Evolutionary conservation across 441 rosid genomes (phyloP), one percentile per base, ranked within the genome.

Genomic region (Aleurites moluccanus): DNA sequence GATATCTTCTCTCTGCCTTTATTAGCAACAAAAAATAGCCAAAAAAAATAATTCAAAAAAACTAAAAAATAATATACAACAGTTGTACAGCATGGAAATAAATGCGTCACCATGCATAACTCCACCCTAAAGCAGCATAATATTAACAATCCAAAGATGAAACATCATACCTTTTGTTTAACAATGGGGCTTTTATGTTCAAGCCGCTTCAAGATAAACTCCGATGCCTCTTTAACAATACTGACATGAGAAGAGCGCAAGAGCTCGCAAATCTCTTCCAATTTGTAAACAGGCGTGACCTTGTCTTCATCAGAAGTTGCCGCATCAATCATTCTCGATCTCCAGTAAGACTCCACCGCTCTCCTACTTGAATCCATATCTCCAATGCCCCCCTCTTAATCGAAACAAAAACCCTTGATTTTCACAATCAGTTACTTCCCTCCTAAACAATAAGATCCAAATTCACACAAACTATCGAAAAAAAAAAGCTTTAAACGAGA

Each of bases 281-380:
- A 77, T 75, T 96, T 96, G 82, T 91, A 96, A 27, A 93, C 99
- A 35, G 99, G 98, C 20, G 99, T 76, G 20, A 92, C 97, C 74
- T 92, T 92, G 75, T 93, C 97, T 76, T 96, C 98, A 68, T 91
- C 91, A 25, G 98, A 90, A 8, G 99, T 93, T 10, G 92, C 98
- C 65, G 81, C 93, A 61, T 96, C 99, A 57, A 93, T 75, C 96
- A 96, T 86, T 84, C 94, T 84, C 75, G 99, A 96, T 75, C 99
- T 87, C 99, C 98, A 91, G 74, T 92, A 96, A 72, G 99, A 91
- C 79, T 96, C 99, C 83, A 96, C 98, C 21, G 99, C 99, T 85
- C 98, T 89, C 81, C 99, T 89, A 83, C 99, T 96, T 67, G 99
- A 93, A 86, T 92, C 98, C 99, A 96, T 96, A 23, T 63, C 63